Percentiles rank a stretch among this genome's conserved stretches.
Conservation (phyloP, 805 yeast genomes). For the Spathaspora hagerdaliae region DNA sequence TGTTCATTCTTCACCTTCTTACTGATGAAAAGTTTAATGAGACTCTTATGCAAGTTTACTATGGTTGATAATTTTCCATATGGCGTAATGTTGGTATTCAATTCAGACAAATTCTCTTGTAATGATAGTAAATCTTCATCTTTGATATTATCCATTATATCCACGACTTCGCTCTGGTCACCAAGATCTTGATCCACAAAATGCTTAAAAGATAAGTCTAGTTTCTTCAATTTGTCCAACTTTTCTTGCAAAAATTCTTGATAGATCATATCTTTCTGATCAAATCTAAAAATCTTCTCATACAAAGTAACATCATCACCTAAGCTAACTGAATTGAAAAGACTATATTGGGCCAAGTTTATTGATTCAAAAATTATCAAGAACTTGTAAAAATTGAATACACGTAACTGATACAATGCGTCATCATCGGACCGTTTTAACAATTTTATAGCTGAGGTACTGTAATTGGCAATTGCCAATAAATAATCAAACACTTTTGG, state of each 20-base stretch:
- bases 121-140: conserved; percentile 11
- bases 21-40: conserved; percentile 17
- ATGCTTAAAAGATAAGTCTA: conserved; percentile 23
- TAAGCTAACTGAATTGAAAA: conserved; percentile 21
- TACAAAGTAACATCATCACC: conserved; percentile 26
- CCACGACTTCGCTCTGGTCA: conserved; percentile 6
- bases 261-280: conserved; percentile 31
- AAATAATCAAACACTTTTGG: conserved; percentile 35
- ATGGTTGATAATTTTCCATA: conserved; percentile 26
- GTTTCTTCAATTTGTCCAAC: conserved; percentile 19
- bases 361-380: conserved; percentile 27
- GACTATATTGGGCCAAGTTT: conserved; percentile 28
- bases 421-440: conserved; percentile 32
- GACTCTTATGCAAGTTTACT: conserved; percentile 28
- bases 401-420: conserved; percentile 36
- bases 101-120: conserved; percentile 6
- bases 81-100: conserved; percentile 22
- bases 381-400: conserved; percentile 40
- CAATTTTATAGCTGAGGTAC: conserved; percentile 31
- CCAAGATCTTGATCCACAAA: conserved; percentile 21
- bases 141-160: conserved; percentile 14
- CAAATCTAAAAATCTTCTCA: conserved; percentile 37
- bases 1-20: conserved; percentile 18
- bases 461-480: conserved; percentile 39
- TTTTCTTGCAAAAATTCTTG: conserved; percentile 36